These are phyloP conservation scores for Pythium periplocum DNA, from an alignment of 352 stramenopile genomes.

Conservation along the genomic window DNA sequence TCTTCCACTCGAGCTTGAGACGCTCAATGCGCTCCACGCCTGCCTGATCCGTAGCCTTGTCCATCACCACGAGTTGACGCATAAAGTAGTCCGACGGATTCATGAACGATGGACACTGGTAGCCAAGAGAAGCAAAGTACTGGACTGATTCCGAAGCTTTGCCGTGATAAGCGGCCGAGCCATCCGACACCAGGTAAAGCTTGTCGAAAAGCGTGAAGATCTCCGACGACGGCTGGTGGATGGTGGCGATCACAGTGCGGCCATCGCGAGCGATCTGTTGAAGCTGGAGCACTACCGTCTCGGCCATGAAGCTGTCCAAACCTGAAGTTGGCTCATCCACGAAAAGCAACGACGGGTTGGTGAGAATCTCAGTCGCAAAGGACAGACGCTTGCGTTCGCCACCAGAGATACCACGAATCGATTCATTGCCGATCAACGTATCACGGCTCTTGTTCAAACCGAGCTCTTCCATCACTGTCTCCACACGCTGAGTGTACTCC, in stretches of 20 bases:
- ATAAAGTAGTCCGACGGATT: slow-evolving; percentile 71
- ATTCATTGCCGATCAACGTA: slow-evolving; percentile 39
- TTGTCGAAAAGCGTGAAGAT: slow-evolving; percentile 50
- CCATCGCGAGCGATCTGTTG: slow-evolving; percentile 72
- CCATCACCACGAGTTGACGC: slow-evolving; percentile 37
- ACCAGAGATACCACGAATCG: no score
- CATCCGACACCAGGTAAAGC: slow-evolving; percentile 49
- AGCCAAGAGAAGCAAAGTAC: slow-evolving; percentile 54
- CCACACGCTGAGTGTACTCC: slow-evolving; percentile 33
- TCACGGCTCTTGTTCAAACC: slow-evolving; percentile 48
- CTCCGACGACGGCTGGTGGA: slow-evolving; percentile 77
- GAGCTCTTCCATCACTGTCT: slow-evolving; percentile 51
- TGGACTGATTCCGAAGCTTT: slow-evolving; percentile 35
- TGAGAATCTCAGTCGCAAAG: slow-evolving; percentile 78
- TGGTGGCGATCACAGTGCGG: slow-evolving; percentile 88
- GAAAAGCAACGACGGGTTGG: slow-evolving; percentile 76
- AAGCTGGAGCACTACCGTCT: slow-evolving; percentile 43
- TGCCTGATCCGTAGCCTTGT: slow-evolving; percentile 31
- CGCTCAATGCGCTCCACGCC: slow-evolving; percentile 17
- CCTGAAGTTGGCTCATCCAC: slow-evolving; percentile 82
- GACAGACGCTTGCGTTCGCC: slow-evolving; percentile 61
- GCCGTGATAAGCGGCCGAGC: slow-evolving; percentile 51
- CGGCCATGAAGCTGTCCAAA: slow-evolving; percentile 54
- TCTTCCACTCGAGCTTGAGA: slow-evolving; percentile 37
- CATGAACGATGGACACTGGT: slow-evolving; percentile 43